Evolutionary conservation across 805 yeast genomes (phyloP), one percentile per base, ranked within the genome.

Genomic region (Yarrowia phangngaensis): DNA sequence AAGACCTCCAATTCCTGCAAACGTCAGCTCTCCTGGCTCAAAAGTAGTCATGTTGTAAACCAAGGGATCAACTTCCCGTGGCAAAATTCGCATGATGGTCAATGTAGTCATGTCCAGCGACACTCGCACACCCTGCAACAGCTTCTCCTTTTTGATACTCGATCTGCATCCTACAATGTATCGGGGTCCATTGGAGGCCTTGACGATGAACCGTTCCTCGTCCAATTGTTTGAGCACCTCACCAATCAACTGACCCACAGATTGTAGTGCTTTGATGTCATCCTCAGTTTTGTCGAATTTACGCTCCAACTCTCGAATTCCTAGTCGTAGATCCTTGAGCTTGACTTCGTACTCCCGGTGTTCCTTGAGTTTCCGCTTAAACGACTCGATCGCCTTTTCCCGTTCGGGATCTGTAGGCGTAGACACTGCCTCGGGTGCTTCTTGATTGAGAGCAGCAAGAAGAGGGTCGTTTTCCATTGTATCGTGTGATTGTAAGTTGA

Each of bases 21-120:
- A 92, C 15, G 96, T 83, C 54, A 90, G 81, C 60, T 88, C 97
- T 54, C 96, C 97, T n/a, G 96, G 95, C 65, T 89, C 95, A 62
- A 92, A 86, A 2, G 95, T 82, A 4, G 98, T 89, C 98, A 92
- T 92, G 68, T 90, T 92, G 67, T 92, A 92, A 55, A 92, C 97
- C 61, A 89, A 73, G 9, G 98, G 98, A 68, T 92, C 98, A 41
- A 95, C 97, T 67, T 92, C 98, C 62, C 98, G 79, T 13, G 98
- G 98, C 59, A 92, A 74, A 33, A 92, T 82, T 61, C 98, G 80
- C 98, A 92, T 92, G 54, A 92, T 92, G 14, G 98, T 92, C 58
- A 92, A 74, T 0, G 98, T 92, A 19, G 98, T 92, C 84, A 92
- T 92, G 68, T 92, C 98, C 58, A 92, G 72, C 12, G 98, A 92